Conservation (phyloP, 1,139 yeast genomes). For the Kurtzmaniella quercitrusa region DNA sequence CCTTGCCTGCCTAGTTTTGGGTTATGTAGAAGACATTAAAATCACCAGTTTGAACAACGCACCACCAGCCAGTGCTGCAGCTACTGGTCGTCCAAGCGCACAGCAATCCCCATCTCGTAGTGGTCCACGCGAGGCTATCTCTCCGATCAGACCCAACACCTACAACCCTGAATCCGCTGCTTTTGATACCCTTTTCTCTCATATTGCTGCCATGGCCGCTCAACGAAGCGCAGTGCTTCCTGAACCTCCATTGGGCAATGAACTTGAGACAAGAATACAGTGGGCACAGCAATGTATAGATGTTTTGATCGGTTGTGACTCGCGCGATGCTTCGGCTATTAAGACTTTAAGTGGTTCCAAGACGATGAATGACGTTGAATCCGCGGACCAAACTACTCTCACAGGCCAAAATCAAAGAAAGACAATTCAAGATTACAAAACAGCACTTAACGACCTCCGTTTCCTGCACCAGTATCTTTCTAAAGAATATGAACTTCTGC, state of each 20-base stretch:
- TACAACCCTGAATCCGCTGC: conserved; percentile 7
- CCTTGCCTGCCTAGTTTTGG: conserved; percentile 41
- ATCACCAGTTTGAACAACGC: conserved; percentile 13
- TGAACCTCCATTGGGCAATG: conserved; percentile 29
- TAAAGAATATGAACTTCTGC: conserved; percentile 57
- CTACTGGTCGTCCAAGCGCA: conserved; percentile 1
- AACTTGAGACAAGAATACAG: conserved; percentile 28
- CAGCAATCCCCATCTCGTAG: conserved; percentile 3
- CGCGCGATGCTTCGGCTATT: conserved; percentile 1
- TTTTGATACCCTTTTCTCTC: conserved; percentile 49
- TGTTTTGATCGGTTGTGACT: conserved; percentile 20
- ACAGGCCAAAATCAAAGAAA: conserved; percentile 11
- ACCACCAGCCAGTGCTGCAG: neutral
- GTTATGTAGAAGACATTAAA: conserved; percentile 44
- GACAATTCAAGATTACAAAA: conserved; percentile 39
- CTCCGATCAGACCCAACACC: conserved; percentile 1
- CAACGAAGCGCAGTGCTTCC: conserved; percentile 49
- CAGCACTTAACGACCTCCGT: conserved; percentile 58
- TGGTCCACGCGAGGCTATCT: neutral
- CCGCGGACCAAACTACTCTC: no score
- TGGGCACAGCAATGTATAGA: conserved; percentile 59
- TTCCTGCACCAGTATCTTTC: conserved; percentile 62
- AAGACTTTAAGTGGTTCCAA: conserved; percentile 8
- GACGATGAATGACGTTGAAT: conserved; percentile 11
- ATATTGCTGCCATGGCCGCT: conserved; percentile 52